Conservation (phyloP, 164 flowering plant species). For the Echeveria elegans region DNA sequence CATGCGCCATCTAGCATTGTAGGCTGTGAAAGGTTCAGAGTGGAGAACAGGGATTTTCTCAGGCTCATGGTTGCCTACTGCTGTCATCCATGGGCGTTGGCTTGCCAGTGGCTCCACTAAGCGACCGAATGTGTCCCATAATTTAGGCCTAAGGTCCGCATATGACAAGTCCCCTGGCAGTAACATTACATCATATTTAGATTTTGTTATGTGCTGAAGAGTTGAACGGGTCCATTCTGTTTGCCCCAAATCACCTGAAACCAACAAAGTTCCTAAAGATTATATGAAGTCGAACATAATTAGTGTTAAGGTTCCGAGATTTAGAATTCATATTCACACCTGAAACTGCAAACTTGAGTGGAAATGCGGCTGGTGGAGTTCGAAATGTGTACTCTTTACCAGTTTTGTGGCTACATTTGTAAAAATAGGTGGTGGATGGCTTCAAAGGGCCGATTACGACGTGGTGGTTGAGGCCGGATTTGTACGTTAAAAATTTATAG, state of each 20-base stretch:
- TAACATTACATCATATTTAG: constrained; percentile 49
- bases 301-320: not conserved
- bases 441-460: constrained; percentile 50
- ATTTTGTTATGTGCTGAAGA: constrained; percentile 41
- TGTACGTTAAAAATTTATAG: constrained; percentile 29
- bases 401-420: constrained; percentile 27
- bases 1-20: constrained; percentile 82
- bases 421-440: constrained; percentile 39
- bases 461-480: constrained; percentile 51
- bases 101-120: constrained; percentile 73
- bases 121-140: constrained; percentile 79
- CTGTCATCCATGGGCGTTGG: constrained; percentile 85
- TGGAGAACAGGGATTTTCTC: constrained; percentile 43
- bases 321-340: constrained; percentile 23
- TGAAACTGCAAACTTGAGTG: constrained; percentile 35
- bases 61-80: constrained; percentile 80
- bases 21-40: constrained; percentile 37
- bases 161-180: constrained; percentile 82
- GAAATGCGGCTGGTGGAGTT: constrained; percentile 62
- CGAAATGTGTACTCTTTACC: constrained; percentile 29
- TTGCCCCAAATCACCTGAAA: constrained; percentile 84
- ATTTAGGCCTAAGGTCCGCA: constrained; percentile 45
- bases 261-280: no score
- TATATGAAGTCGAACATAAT: no score
- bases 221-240: constrained; percentile 75